These are phyloP conservation scores for Casuarina equisetifolia DNA, from an alignment of 306 rosid species.

Conservation along the genomic window DNA sequence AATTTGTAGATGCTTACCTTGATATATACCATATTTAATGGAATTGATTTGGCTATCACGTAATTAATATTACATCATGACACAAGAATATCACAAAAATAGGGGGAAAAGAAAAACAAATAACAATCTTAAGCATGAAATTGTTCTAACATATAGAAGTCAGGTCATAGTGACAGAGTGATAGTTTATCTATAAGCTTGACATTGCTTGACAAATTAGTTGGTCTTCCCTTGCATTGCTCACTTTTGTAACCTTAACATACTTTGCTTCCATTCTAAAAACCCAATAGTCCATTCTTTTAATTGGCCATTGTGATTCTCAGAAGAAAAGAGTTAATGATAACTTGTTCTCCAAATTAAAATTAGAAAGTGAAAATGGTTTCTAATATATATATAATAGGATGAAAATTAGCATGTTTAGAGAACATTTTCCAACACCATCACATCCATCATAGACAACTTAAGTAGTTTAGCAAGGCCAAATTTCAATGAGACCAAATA, in stretches of 20 bases:
- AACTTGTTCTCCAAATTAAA: too few relatives aligned
- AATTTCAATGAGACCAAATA: neutral
- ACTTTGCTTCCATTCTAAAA: neutral
- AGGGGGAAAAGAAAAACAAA: neutral
- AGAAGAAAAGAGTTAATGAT: neutral
- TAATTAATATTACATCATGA: neutral
- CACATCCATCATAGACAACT: neutral
- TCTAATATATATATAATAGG: neutral
- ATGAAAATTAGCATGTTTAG: neutral
- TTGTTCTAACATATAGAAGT: neutral
- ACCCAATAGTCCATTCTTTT: too few relatives aligned
- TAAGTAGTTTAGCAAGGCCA: neutral
- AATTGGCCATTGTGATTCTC: neutral
- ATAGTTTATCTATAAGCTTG: too few relatives aligned
- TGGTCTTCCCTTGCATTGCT: neutral
- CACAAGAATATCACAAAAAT: neutral
- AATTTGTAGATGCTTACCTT: neutral
- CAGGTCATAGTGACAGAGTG: neutral
- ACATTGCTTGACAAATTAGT: neutral
- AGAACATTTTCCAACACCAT: neutral
- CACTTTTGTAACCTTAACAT: neutral
- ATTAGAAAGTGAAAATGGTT: neutral
- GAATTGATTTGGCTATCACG: neutral
- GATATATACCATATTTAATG: neutral
- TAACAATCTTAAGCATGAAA: neutral